Evolutionary conservation across 139 green algal genomes (phyloP).

Genomic region (Coccomyxa sp.): DNA sequence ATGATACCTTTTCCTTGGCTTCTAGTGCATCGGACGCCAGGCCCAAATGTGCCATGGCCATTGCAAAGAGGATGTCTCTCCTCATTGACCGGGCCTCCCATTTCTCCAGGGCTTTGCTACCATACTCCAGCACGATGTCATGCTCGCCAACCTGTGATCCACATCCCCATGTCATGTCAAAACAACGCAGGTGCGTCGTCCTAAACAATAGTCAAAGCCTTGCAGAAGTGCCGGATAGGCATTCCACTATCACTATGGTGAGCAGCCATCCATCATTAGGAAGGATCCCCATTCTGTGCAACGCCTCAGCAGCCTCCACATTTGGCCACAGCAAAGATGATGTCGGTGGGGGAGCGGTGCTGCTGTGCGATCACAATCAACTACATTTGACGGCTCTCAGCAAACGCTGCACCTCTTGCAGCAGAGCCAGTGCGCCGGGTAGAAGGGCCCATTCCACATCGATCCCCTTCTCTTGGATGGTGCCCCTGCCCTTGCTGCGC

Average conservation of each 20-base stretch:
- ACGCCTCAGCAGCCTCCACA: background rate
- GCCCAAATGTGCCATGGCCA: slow-evolving; percentile 54
- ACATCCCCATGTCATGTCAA: background rate
- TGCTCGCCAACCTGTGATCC: slow-evolving; percentile 23
- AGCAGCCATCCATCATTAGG: background rate
- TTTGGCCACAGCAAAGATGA: background rate
- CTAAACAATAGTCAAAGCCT: background rate
- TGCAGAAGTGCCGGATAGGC: background rate
- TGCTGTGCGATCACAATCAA: no score
- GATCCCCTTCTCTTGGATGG: background rate
- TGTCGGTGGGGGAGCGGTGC: background rate
- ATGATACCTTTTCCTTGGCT: background rate
- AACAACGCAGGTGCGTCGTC: background rate
- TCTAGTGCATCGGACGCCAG: slow-evolving; percentile 37
- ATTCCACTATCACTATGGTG: background rate
- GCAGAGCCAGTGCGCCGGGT: slow-evolving; percentile 46
- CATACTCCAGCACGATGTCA: slow-evolving; percentile 39
- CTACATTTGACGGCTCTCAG: no score
- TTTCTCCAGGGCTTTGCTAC: slow-evolving; percentile 14
- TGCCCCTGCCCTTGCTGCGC: slow-evolving; percentile 11
- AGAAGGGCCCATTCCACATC: slow-evolving; percentile 45
- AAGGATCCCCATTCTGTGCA: background rate
- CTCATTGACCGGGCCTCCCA: slow-evolving; percentile 22
- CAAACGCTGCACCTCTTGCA: slow-evolving; percentile 44
- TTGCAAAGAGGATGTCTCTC: slow-evolving; percentile 47